Percentiles rank a stretch among this genome's conserved stretches.
Conservation (phyloP, 805 yeast genomes). For the Pichia exigua region DNA sequence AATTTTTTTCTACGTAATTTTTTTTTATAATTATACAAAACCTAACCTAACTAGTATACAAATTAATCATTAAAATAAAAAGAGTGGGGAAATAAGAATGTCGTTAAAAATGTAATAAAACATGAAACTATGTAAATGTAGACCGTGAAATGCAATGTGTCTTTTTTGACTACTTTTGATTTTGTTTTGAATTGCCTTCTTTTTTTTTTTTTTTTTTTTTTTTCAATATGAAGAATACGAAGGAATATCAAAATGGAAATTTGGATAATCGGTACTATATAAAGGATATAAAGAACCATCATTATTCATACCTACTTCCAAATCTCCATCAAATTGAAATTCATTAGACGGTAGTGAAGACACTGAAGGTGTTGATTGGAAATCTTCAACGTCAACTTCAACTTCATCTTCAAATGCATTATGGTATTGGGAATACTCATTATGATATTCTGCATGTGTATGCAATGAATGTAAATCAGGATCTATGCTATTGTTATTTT, state of each 20-base stretch:
- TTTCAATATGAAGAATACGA: slow-evolving; percentile 24
- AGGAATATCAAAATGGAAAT: slow-evolving; percentile 75
- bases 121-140: neutral
- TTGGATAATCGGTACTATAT: slow-evolving; percentile 59
- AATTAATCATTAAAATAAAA: neutral
- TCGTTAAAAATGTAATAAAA: neutral
- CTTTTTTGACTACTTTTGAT: neutral
- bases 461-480: neutral
- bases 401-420: neutral
- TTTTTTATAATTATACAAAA: neutral
- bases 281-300: slow-evolving; percentile 34
- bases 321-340: slow-evolving; percentile 7
- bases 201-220: neutral
- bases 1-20: no score
- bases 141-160: neutral
- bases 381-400: slow-evolving; percentile 4
- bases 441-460: neutral
- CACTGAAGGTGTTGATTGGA: neutral
- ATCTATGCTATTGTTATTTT: neutral
- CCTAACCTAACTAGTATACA: neutral
- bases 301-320: slow-evolving; percentile 17
- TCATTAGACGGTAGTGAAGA: neutral
- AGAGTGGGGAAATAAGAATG: neutral
- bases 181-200: neutral
- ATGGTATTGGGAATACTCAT: neutral